These are phyloP conservation scores for Globisporangium splendens DNA, from an alignment of 352 stramenopile genomes.

Conservation along the genomic window DNA sequence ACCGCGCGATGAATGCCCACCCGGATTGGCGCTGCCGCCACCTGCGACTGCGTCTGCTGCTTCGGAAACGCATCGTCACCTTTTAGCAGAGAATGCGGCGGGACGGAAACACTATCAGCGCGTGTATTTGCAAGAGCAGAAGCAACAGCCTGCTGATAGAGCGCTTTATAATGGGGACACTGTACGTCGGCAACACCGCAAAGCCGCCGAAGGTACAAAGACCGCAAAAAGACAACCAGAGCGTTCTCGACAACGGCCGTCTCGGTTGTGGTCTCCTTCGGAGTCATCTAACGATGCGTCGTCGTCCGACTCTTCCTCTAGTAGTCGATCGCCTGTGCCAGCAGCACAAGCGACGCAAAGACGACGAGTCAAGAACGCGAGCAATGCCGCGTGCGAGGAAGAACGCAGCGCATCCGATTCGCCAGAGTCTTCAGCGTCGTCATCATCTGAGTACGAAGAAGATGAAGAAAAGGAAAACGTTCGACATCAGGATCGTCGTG, in stretches of 20 bases:
- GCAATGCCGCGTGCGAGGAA: neutral
- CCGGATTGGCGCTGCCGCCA: slow-evolving; percentile 35
- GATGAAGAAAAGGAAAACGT: slow-evolving; percentile 12
- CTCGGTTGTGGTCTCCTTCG: slow-evolving; percentile 1
- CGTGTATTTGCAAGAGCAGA: neutral
- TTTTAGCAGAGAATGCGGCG: neutral
- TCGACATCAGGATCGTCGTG: neutral
- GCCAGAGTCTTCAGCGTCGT: neutral
- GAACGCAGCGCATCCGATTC: neutral
- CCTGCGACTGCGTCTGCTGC: slow-evolving; percentile 1
- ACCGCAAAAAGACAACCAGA: slow-evolving; percentile 1
- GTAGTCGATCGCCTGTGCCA: neutral
- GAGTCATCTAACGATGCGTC: slow-evolving; percentile 1
- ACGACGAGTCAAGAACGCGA: neutral
- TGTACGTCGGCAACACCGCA: neutral
- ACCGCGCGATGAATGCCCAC: slow-evolving; percentile 48
- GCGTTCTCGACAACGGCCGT: neutral
- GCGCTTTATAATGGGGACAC: neutral
- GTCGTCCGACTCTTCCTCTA: slow-evolving; percentile 1
- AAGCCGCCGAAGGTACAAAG: neutral
- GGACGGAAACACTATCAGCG: neutral
- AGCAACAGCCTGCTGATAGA: neutral
- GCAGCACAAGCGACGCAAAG: neutral
- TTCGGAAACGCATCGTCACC: neutral
- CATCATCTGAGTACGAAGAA: neutral